Conservation (phyloP, 2,329 filamentous ascomycete species). For the Blumeriella jaapii region DNA sequence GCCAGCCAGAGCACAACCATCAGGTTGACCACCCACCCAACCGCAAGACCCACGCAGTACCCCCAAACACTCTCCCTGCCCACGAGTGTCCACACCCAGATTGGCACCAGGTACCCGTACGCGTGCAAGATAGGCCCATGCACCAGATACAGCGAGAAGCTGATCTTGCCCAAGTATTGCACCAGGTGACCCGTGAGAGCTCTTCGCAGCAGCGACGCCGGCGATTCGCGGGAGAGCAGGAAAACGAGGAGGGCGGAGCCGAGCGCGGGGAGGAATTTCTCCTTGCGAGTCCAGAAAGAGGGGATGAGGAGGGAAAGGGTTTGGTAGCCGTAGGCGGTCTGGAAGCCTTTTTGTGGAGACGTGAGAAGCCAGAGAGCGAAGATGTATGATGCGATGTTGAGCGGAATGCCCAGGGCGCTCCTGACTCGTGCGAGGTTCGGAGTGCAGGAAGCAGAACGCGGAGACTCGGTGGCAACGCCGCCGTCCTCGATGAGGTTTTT, state of each 20-base stretch:
- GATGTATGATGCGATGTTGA: background rate
- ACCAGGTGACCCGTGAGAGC: background rate
- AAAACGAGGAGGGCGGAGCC: background rate
- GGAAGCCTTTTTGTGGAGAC: background rate
- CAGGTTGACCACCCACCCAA: background rate
- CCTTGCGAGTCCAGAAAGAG: background rate
- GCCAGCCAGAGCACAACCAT: background rate
- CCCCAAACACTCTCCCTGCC: background rate
- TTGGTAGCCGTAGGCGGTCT: background rate
- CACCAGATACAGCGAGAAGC: conserved; percentile 1
- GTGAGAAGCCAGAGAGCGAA: background rate
- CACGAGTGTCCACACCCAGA: background rate
- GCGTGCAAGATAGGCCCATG: background rate
- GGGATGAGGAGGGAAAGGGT: background rate
- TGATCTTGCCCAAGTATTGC: conserved; percentile 1
- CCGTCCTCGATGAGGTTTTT: background rate
- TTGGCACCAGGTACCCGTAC: background rate
- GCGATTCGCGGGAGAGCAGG: background rate
- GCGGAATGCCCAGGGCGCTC: background rate
- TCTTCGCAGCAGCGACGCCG: background rate
- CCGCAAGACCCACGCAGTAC: background rate
- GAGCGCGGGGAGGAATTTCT: background rate
- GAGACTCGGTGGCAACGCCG: too few species aligned
- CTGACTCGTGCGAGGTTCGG: background rate
- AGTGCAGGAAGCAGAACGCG: too few species aligned